Evolutionary conservation across 2,329 filamentous ascomycete species (phyloP), one percentile per base, ranked within the genome.

Genomic region (Apiospora arundinis): DNA sequence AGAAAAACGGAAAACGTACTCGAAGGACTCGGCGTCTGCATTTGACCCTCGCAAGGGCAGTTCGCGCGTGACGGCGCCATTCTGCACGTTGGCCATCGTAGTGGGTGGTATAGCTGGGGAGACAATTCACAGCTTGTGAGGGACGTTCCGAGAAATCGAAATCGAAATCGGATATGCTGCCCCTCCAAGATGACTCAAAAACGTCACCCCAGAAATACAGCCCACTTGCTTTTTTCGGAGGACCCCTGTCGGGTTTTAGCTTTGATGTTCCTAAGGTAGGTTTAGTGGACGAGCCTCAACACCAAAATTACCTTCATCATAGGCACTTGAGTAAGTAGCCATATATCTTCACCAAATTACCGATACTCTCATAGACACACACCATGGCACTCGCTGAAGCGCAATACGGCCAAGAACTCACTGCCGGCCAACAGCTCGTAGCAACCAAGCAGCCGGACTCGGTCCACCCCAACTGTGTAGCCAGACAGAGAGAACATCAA

Each of bases 21-120:
- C 71, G 60, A 72, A 72, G 25, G 71, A 65, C 14, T 72, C 71
- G 46, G 66, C 66, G 37, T 72, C 69, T 11, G 69, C 60, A 48
- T 68, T 72, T 68, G 32, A 70, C 28, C 56, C 56, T 67, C 71
- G 71, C n/a, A 70, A 28, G 42, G 71, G 69, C 45, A 72, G 69
- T 11, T 70, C 65, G 71, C 66, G 66, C 49, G 66, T 44, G 25
- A 49, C 44, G 45, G 69, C 46, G 48, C 60, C 48, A 23, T 72
- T 42, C 8, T 63, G 44, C 40, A 48, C 52, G 23, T 48, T 70
- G 37, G 71, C 69, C 71, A 72, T 72, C 6, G 21, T 63, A 8
- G 49, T 56, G 5, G 25, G 52, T n/a, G 32, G 18, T 63, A 12
- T 32, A 23, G 56, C 56, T 37, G 56, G 56, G 21, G 45, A 12